Evolutionary conservation across 495 filamentous ascomycete species (phyloP).

Genomic region (Chaetomium tenue): DNA sequence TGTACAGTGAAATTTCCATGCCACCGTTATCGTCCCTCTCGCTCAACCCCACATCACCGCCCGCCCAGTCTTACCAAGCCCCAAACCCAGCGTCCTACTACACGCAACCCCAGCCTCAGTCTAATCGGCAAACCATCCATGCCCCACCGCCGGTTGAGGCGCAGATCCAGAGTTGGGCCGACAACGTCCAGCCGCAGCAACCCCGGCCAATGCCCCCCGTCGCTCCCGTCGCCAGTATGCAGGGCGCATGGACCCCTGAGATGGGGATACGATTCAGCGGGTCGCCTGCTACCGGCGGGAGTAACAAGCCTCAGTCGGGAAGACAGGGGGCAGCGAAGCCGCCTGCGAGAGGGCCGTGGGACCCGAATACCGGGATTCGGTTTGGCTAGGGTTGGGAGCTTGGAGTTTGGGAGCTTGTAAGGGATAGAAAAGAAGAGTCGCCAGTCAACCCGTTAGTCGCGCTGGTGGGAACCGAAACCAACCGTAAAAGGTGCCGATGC

Average conservation of each 20-base stretch:
- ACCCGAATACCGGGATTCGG: conserved; percentile 60
- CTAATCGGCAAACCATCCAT: conserved; percentile 34
- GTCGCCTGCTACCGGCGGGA: conserved; percentile 2
- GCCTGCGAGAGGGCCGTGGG: conserved; percentile 50
- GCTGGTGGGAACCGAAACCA: no score
- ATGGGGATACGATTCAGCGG: conserved; percentile 71
- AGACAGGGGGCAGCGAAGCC: conserved; percentile 20
- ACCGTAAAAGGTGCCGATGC: no score
- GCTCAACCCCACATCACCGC: conserved; percentile 31
- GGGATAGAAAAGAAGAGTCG: not conserved
- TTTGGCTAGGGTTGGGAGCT: conserved; percentile 46
- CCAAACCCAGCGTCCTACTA: conserved; percentile 28
- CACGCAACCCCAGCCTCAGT: conserved; percentile 34
- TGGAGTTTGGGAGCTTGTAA: not conserved
- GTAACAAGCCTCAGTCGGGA: not conserved
- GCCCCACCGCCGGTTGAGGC: conserved; percentile 40
- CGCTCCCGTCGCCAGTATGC: conserved; percentile 33
- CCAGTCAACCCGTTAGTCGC: no score
- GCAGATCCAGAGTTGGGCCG: conserved; percentile 51
- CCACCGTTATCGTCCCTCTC: conserved; percentile 49
- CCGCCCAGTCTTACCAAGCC: conserved; percentile 22
- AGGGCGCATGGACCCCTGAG: conserved; percentile 72
- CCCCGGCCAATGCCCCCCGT: conserved; percentile 49
- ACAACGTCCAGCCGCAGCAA: conserved; percentile 54
- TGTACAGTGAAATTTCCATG: conserved; percentile 48